A percentile compares a stretch with the other conserved stretches of the same genome.
These are phyloP conservation scores for Taphrina pruni DNA, from an alignment of 1,139 yeast genomes.

Conservation along the genomic window DNA sequence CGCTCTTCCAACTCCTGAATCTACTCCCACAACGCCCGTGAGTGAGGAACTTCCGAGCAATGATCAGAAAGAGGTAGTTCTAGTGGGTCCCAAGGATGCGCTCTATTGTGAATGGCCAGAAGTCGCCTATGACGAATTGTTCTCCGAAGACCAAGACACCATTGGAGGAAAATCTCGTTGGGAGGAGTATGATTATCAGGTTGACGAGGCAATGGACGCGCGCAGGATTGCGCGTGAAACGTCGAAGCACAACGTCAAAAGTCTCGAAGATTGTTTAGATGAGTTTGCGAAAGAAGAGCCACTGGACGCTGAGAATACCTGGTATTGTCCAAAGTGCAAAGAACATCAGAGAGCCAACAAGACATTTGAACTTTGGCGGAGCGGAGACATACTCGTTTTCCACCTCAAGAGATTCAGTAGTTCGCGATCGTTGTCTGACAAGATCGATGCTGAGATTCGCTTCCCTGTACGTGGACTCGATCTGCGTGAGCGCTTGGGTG, in stretches of 20 bases:
- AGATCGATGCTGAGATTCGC: constrained; percentile 80
- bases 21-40: constrained; percentile 25
- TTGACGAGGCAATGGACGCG: constrained; percentile 54
- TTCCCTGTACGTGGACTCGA: constrained; percentile 88
- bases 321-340: constrained; percentile 92
- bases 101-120: constrained; percentile 76
- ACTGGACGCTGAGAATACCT: constrained; percentile 83
- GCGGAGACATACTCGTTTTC: constrained; percentile 86
- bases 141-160: constrained; percentile 51
- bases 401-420: constrained; percentile 91
- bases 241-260: constrained; percentile 60
- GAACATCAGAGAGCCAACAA: constrained; percentile 91
- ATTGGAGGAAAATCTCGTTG: constrained; percentile 32
- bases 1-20: constrained; percentile 10
- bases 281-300: constrained; percentile 82
- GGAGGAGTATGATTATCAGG: constrained; percentile 45
- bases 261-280: constrained; percentile 75
- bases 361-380: constrained; percentile 86
- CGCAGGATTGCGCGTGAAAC: constrained; percentile 42
- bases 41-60: neutral
- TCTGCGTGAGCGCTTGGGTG: constrained; percentile 63
- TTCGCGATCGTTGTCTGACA: constrained; percentile 84
- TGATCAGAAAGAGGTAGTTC: neutral
- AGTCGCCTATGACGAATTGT: constrained; percentile 59
- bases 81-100: constrained; percentile 55